These are phyloP conservation scores for Citrus sinensis DNA, from an alignment of 345 rosid genomes.

Conservation along the genomic window DVS_A1.0 CM039165.1:26156001-26156500, in stretches of 20 bases:
- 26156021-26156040: not conserved
- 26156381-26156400: not conserved
- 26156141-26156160: conserved; percentile 71
- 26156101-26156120: not conserved
- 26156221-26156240: conserved; percentile 66
- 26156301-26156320: not conserved
- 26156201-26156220: conserved; percentile 62
- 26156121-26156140: not conserved
- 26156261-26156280: not conserved
- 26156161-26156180: conserved; percentile 54
- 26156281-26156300: not conserved
- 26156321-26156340: not conserved
- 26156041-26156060: not conserved
- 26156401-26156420: not conserved
- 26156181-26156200: conserved; percentile 55
- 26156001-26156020: not conserved
- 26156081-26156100: not conserved
- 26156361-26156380: not conserved
- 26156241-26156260: conserved; percentile 51
- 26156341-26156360: not conserved
- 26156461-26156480: not conserved
- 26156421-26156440: not conserved
- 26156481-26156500: not conserved
- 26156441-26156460: not conserved
- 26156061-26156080: no score